phyloP scores from a whole-genome alignment of 192 early-diverging fungal species.

The Entomortierella chlamydospora region DNA sequence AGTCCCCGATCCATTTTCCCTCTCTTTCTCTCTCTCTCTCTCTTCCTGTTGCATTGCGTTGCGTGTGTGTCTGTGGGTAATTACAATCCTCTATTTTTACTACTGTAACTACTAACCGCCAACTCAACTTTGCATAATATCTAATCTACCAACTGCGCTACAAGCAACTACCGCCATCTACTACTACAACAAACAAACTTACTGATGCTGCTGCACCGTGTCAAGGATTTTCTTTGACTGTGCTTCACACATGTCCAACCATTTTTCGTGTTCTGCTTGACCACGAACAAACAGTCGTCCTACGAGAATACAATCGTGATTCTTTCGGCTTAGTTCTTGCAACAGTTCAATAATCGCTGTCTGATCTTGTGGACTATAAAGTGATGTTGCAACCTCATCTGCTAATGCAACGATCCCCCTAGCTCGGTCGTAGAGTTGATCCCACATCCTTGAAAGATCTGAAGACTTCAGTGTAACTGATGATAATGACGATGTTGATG shows the following conservation, averaged over 20 bases:
- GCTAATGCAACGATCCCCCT: constrained; percentile 31
- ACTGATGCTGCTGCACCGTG: constrained; percentile 5
- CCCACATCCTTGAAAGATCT: constrained; percentile 44
- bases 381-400: constrained; percentile 51
- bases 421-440: constrained; percentile 45
- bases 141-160: too few species aligned
- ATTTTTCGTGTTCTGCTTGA: constrained; percentile 45
- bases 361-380: constrained; percentile 53
- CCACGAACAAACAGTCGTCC: constrained; percentile 41
- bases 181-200: too few species aligned
- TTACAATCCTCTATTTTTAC: too few species aligned
- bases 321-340: constrained; percentile 37
- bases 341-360: constrained; percentile 17
- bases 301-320: constrained; percentile 50
- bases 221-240: constrained; percentile 52
- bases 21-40: too few species aligned
- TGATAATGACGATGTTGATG: neutral
- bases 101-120: too few species aligned
- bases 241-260: constrained; percentile 54
- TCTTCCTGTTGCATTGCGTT: too few species aligned
- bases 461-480: constrained; percentile 7
- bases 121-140: too few species aligned
- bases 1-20: too few species aligned
- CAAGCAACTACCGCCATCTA: too few species aligned
- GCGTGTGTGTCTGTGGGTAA: too few species aligned